Evolutionary conservation across 257 asterid genomes (phyloP).

Genomic region (Phtheirospermum japonicum): DNA sequence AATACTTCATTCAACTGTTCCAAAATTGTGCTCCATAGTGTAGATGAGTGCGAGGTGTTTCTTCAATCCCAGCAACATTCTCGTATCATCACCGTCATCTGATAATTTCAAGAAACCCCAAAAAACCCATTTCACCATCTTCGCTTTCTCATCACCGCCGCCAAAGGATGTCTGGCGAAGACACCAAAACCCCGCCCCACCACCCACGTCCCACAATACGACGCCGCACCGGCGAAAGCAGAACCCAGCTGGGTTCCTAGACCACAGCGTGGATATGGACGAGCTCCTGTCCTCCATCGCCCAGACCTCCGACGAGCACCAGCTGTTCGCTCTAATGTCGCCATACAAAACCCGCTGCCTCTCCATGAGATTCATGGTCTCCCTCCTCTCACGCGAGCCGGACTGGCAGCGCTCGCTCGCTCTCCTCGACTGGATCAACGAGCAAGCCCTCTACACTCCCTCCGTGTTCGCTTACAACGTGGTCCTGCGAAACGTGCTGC

Average conservation of each 20-base stretch:
- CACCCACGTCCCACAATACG: constrained; percentile 20
- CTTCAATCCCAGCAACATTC: neutral
- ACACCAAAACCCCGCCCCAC: constrained; percentile 7
- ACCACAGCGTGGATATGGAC: constrained; percentile 77
- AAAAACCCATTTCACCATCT: constrained; percentile 29
- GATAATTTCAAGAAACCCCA: constrained; percentile 10
- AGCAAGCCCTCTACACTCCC: constrained; percentile 64
- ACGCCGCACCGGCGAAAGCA: constrained; percentile 34
- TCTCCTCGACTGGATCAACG: constrained; percentile 90
- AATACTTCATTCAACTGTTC: no score
- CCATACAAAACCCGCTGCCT: constrained; percentile 55
- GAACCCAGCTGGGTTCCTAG: constrained; percentile 30
- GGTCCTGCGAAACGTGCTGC: constrained; percentile 75
- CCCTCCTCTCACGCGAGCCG: constrained; percentile 74
- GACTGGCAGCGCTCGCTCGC: constrained; percentile 91
- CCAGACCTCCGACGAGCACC: constrained; percentile 64
- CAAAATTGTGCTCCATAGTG: no score
- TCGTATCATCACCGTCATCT: neutral
- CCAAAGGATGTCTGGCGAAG: constrained; percentile 52
- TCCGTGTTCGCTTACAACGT: constrained; percentile 93
- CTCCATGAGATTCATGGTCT: constrained; percentile 74
- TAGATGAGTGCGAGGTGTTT: neutral
- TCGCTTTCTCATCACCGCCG: constrained; percentile 35
- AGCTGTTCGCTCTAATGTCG: constrained; percentile 70
- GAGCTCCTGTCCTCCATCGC: constrained; percentile 51